Evolutionary conservation across 2,329 filamentous ascomycete species (phyloP).

Genomic region (Aspergillus ibericus): DNA sequence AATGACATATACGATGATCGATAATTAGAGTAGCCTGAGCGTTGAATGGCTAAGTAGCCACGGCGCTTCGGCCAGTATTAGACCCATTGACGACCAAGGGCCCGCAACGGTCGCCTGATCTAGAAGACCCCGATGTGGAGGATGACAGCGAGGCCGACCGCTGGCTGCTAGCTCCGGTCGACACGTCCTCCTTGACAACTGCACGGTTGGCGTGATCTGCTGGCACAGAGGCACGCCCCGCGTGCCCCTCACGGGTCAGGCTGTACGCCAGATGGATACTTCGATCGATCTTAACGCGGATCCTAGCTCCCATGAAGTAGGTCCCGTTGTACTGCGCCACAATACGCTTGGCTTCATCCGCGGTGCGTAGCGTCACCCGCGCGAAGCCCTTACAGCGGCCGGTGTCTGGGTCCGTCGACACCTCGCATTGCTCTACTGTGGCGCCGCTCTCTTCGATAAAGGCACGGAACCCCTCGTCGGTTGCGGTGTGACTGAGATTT

Average conservation of each 20-base stretch:
- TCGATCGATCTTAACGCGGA: constrained; percentile 35
- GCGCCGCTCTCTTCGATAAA: constrained; percentile 32
- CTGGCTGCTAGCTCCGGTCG: not conserved
- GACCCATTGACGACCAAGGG: constrained; percentile 39
- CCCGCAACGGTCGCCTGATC: constrained; percentile 20
- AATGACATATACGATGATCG: too few species aligned
- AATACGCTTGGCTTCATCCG: constrained; percentile 39
- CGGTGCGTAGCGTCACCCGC: constrained; percentile 32
- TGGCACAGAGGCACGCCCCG: not conserved
- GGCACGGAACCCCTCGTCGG: constrained; percentile 26
- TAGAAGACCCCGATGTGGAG: not conserved
- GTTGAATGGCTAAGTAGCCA: constrained; percentile 11
- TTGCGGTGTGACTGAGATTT: constrained; percentile 33
- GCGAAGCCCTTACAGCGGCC: constrained; percentile 26
- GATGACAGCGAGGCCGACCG: not conserved
- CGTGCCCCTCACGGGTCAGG: not conserved
- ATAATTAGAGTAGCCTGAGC: too few species aligned
- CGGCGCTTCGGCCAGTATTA: constrained; percentile 21
- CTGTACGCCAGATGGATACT: constrained; percentile 14
- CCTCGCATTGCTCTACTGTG: constrained; percentile 34
- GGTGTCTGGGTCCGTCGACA: constrained; percentile 26
- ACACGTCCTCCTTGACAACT: not conserved
- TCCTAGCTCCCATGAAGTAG: constrained; percentile 33
- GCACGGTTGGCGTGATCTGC: not conserved
- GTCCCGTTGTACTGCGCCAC: constrained; percentile 35